phyloP scores from a whole-genome alignment of 805 yeast genomes.

The Yamadazyma endophytica region DNA sequence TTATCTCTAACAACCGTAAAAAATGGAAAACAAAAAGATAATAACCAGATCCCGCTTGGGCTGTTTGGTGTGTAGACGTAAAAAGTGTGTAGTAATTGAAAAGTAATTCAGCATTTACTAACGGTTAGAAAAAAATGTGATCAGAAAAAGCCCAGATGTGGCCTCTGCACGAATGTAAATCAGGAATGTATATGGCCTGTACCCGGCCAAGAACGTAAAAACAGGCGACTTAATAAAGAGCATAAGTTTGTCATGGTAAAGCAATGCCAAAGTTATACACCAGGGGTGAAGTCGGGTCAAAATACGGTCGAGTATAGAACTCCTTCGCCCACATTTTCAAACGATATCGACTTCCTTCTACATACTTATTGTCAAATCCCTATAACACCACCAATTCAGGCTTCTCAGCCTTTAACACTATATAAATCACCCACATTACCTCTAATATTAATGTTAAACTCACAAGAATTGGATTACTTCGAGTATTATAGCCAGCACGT shows the following conservation, averaged over 20 bases:
- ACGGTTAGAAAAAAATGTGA: slow-evolving; percentile 11
- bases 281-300: neutral
- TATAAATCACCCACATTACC: slow-evolving; percentile 1
- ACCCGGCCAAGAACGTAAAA: slow-evolving; percentile 3
- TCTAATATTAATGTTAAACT: neutral
- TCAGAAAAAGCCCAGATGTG: slow-evolving; percentile 11
- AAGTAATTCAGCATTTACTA: neutral
- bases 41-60: slow-evolving; percentile 12
- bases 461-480: slow-evolving; percentile 21
- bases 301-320: too few relatives aligned
- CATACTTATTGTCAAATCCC: neutral
- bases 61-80: slow-evolving; percentile 8
- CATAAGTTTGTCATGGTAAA: neutral
- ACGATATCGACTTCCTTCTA: neutral
- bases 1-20: too few relatives aligned
- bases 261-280: neutral
- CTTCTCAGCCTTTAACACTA: neutral
- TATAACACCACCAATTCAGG: neutral
- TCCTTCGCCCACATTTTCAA: neutral
- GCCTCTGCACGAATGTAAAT: slow-evolving; percentile 5
- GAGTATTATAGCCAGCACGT: slow-evolving; percentile 48
- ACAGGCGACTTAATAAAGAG: neutral
- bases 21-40: too few relatives aligned
- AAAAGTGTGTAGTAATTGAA: slow-evolving; percentile 5
- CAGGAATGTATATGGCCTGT: slow-evolving; percentile 8